phyloP scores from a whole-genome alignment of 2,329 filamentous ascomycete species.

The Aspergillus quadricinctus region DNA sequence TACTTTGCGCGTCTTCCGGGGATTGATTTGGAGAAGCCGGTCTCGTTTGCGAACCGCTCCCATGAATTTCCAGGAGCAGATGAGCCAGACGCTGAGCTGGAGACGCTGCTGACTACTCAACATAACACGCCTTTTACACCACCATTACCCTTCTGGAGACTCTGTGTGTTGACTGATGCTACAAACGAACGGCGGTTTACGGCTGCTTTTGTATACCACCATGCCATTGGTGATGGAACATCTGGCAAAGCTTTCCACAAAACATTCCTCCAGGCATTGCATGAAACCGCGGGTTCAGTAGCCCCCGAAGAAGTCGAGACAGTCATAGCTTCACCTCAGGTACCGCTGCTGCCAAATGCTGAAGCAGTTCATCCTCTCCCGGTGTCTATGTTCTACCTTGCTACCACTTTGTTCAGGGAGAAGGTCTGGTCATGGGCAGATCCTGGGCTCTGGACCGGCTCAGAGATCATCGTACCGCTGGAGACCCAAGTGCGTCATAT shows the following conservation, averaged over 20 bases:
- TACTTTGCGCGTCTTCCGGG: constrained; percentile 44
- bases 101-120: constrained; percentile 38
- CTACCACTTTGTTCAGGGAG: constrained; percentile 29
- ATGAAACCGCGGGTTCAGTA: constrained; percentile 8
- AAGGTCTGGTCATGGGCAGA: constrained; percentile 27
- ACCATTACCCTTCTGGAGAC: constrained; percentile 42
- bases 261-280: constrained; percentile 37
- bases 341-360: constrained; percentile 37
- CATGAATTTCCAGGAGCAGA: constrained; percentile 11
- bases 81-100: constrained; percentile 37
- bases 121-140: constrained; percentile 39
- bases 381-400: constrained; percentile 33
- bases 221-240: constrained; percentile 45
- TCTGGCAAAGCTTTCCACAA: constrained; percentile 45
- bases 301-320: constrained; percentile 14
- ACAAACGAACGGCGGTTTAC: constrained; percentile 33
- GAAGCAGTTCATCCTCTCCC: constrained; percentile 40
- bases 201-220: constrained; percentile 45
- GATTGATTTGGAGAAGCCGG: constrained; percentile 37
- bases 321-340: constrained; percentile 19
- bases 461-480: constrained; percentile 18
- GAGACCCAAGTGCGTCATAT: constrained; percentile 28
- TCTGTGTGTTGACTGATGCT: constrained; percentile 35
- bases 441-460: constrained; percentile 35
- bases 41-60: constrained; percentile 32